A percentile compares a stretch with the other conserved stretches of the same genome.
phyloP scores from a whole-genome alignment of 2,329 filamentous ascomycete species.

The Penicillium sp. region DNA sequence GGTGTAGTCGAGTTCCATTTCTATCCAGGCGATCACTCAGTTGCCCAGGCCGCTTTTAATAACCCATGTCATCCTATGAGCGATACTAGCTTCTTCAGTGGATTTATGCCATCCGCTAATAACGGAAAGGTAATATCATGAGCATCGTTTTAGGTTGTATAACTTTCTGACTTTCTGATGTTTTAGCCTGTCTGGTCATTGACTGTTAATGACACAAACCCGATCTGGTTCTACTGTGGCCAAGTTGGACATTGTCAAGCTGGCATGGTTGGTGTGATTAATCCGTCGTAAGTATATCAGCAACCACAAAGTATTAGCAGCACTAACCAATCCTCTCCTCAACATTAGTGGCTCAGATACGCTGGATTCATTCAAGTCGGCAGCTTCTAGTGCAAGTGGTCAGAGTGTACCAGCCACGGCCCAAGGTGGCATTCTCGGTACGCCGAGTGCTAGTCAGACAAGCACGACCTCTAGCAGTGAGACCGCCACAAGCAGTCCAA shows the following conservation, averaged over 20 bases:
- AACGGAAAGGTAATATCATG: conserved; percentile 8
- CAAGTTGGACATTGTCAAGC: conserved; percentile 73
- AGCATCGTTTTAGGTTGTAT: neutral
- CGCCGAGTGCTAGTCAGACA: neutral
- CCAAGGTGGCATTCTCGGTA: conserved; percentile 12
- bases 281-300: conserved; percentile 50
- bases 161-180: neutral
- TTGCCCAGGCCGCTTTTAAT: conserved; percentile 53
- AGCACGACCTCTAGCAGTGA: neutral
- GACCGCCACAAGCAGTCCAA: neutral
- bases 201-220: conserved; percentile 66
- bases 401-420: conserved; percentile 6
- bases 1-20: conserved; percentile 58
- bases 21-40: conserved; percentile 54
- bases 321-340: neutral
- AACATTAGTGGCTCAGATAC: conserved; percentile 11
- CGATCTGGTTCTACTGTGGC: conserved; percentile 78
- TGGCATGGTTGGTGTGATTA: conserved; percentile 77
- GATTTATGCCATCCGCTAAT: conserved; percentile 36
- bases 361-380: conserved; percentile 12
- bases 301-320: neutral
- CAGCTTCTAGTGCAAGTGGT: conserved; percentile 7
- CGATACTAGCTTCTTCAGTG: conserved; percentile 48
- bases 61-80: conserved; percentile 52
- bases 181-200: conserved; percentile 46